Percentiles rank a stretch among this genome's conserved stretches.
Conservation (phyloP, 2,329 filamentous ascomycete species). For the Fusarium sp. region DNA sequence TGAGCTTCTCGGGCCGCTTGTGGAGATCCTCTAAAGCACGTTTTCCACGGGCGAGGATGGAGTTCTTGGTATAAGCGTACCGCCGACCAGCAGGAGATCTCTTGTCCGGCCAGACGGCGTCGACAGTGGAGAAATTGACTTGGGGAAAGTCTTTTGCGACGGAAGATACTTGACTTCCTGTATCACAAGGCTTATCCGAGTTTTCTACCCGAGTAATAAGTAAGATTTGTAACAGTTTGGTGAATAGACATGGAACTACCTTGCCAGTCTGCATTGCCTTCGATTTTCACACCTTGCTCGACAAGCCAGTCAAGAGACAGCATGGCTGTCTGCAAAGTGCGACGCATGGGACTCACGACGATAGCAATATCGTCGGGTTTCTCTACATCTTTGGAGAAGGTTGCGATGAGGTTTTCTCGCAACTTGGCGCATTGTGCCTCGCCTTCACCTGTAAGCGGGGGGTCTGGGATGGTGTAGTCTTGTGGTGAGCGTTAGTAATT, state of each 20-base stretch:
- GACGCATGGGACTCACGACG: conserved; percentile 72
- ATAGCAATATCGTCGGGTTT: conserved; percentile 59
- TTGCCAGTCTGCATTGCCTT: conserved; percentile 73
- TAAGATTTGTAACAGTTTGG: neutral
- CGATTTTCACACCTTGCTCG: conserved; percentile 63
- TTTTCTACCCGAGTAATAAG: conserved; percentile 55
- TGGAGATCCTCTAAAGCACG: conserved; percentile 62
- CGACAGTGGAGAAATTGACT: conserved; percentile 67
- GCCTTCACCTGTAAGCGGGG: conserved; percentile 62
- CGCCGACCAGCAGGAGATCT: conserved; percentile 55
- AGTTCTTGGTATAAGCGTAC: conserved; percentile 65
- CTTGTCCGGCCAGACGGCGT: conserved; percentile 73
- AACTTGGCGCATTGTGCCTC: conserved; percentile 60
- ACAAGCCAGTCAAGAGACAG: conserved; percentile 69
- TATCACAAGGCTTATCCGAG: conserved; percentile 69
- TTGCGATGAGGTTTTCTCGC: conserved; percentile 54
- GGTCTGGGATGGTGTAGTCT: conserved; percentile 62
- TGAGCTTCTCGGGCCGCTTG: conserved; percentile 66
- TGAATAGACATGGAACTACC: conserved; percentile 52
- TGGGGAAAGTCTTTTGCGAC: conserved; percentile 63
- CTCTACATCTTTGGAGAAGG: conserved; percentile 50
- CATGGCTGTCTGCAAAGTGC: conserved; percentile 73
- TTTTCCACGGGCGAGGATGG: conserved; percentile 67
- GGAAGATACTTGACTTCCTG: conserved; percentile 60
- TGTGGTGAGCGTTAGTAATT: conserved; percentile 50